Percentiles rank a stretch among this genome's conserved stretches.
Conservation (phyloP, 2,329 filamentous ascomycete genomes). For the Berkeleyomyces basicola region DNA sequence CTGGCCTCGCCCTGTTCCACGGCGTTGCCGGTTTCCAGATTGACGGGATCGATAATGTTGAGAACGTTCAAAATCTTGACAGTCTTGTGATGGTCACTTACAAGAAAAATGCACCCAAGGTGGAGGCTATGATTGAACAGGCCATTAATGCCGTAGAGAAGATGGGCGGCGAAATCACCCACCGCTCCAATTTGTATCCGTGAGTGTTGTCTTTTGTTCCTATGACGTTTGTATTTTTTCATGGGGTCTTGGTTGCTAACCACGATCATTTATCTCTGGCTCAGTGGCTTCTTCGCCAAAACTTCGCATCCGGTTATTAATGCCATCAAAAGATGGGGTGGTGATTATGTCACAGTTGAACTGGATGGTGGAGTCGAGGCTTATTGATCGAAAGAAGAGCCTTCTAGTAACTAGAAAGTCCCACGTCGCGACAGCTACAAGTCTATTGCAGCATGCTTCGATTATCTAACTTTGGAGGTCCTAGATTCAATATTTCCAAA, state of each 20-base stretch:
- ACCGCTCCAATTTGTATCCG: slow-evolving; percentile 55
- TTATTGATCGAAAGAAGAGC: slow-evolving; percentile 15
- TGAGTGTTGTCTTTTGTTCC: slow-evolving; percentile 26
- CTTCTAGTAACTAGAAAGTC: background rate
- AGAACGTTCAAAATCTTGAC: slow-evolving; percentile 20
- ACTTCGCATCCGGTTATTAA: slow-evolving; percentile 54
- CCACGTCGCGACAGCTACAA: no score
- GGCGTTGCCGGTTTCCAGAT: slow-evolving; percentile 45
- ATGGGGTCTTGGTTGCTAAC: background rate
- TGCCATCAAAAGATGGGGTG: slow-evolving; percentile 45
- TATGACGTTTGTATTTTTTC: background rate
- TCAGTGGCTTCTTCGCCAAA: slow-evolving; percentile 61
- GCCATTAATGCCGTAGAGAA: slow-evolving; percentile 55
- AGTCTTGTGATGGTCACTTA: slow-evolving; percentile 70
- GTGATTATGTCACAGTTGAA: slow-evolving; percentile 43
- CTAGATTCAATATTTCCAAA: no score
- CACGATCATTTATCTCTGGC: slow-evolving; percentile 17
- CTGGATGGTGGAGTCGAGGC: slow-evolving; percentile 35
- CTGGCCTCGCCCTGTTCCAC: slow-evolving; percentile 40
- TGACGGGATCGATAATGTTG: background rate
- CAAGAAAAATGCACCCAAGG: slow-evolving; percentile 45
- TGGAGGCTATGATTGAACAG: slow-evolving; percentile 47
- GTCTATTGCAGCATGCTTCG: no score
- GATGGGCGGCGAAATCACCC: slow-evolving; percentile 61
- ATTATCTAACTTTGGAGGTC: no score